phyloP scores from a whole-genome alignment of 768 basidiomycete genomes.

The Hygrocybe punicea region DNA sequence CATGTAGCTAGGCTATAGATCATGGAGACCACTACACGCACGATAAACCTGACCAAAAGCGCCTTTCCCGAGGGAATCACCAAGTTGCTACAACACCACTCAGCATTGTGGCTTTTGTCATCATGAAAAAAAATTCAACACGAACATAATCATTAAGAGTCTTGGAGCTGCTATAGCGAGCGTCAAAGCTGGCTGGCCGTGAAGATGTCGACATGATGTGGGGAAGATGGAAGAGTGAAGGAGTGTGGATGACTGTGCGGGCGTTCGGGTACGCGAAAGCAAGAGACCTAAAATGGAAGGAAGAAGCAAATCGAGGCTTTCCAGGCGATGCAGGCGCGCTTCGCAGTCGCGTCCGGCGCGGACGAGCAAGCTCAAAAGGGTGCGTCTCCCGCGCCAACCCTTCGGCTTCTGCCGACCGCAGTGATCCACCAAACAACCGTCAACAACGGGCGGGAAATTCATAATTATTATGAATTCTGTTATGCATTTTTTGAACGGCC shows the following conservation, averaged over 20 bases:
- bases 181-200: constrained; percentile 35
- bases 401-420: no score
- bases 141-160: constrained; percentile 65
- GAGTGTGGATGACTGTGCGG: constrained; percentile 6
- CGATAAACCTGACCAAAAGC: constrained; percentile 97
- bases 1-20: constrained; percentile 1
- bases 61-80: constrained; percentile 93
- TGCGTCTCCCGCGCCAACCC: no score
- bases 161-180: constrained; percentile 45
- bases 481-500: neutral
- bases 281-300: constrained; percentile 12
- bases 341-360: constrained; percentile 47
- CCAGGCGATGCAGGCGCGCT: constrained; percentile 15
- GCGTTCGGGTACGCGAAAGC: constrained; percentile 6
- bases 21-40: constrained; percentile 40
- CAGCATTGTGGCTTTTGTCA: neutral
- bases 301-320: constrained; percentile 7
- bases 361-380: constrained; percentile 19
- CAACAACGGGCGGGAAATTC: no score
- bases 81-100: constrained; percentile 68
- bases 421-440: no score
- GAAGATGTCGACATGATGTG: constrained; percentile 40
- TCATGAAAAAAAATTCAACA: constrained; percentile 8
- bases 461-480: neutral
- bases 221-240: constrained; percentile 5